These are phyloP conservation scores for Pestalotiopsis sp. DNA, from an alignment of 2,329 filamentous ascomycete species.

Conservation along the genomic window DNA sequence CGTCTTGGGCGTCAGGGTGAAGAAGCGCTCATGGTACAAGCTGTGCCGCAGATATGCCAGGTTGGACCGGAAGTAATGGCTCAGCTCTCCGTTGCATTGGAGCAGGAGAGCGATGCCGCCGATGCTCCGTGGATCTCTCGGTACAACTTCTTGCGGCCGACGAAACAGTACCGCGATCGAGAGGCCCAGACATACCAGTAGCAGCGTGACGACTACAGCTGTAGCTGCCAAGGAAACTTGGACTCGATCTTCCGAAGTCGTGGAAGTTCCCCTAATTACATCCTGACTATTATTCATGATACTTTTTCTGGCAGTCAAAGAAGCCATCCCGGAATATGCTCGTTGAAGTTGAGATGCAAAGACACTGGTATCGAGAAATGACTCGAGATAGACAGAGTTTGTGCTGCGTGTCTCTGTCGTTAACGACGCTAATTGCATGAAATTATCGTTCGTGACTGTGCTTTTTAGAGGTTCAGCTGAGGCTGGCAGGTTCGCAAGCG, in stretches of 20 bases:
- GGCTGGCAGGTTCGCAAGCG: not conserved
- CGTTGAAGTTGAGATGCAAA: not conserved
- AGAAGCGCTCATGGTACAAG: conserved; percentile 3
- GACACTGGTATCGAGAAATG: not conserved
- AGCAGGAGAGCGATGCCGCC: conserved; percentile 6
- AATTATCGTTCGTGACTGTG: not conserved
- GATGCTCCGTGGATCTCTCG: conserved; percentile 11
- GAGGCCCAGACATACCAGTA: not conserved
- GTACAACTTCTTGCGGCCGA: conserved; percentile 2
- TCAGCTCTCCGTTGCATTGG: not conserved
- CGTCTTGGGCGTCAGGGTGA: not conserved
- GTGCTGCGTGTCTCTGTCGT: not conserved
- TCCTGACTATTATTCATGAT: not conserved
- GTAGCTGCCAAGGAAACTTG: not conserved
- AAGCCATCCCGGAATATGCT: not conserved
- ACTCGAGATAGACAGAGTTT: not conserved
- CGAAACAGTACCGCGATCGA: not conserved
- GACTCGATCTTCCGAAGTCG: not conserved
- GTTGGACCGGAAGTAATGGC: not conserved
- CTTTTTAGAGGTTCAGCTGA: not conserved
- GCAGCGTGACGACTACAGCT: not conserved
- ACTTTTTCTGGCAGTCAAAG: not conserved
- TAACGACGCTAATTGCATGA: not conserved
- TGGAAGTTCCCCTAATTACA: not conserved
- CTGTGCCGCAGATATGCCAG: not conserved